Conservation (phyloP, 1,139 yeast genomes). For the Meyerozyma sp. region DNA sequence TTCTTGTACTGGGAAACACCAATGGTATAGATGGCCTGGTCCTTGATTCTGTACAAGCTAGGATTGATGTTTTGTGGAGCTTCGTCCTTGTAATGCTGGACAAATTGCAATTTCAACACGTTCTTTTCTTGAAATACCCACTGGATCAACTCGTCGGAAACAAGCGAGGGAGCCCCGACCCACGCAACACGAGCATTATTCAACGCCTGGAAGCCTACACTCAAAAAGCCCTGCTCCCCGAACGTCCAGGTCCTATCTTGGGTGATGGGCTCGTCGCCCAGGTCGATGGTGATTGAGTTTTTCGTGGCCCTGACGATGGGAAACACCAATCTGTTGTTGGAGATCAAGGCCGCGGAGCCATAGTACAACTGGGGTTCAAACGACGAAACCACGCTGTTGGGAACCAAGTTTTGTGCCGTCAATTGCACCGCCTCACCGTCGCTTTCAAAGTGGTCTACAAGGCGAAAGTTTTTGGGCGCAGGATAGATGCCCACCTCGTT, state of each 20-base stretch:
- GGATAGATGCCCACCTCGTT: constrained; percentile 82
- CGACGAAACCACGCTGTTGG: constrained; percentile 17
- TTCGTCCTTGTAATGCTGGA: constrained; percentile 47
- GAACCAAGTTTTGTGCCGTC: constrained; percentile 19
- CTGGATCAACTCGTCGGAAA: constrained; percentile 50
- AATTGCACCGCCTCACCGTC: constrained; percentile 23
- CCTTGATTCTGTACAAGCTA: constrained; percentile 65
- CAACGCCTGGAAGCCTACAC: constrained; percentile 79
- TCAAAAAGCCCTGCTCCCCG: constrained; percentile 74
- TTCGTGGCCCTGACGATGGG: constrained; percentile 70
- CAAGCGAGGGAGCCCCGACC: constrained; percentile 63
- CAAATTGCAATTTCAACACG: constrained; percentile 53
- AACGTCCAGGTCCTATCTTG: constrained; percentile 65
- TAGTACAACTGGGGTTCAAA: constrained; percentile 13
- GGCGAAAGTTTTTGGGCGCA: constrained; percentile 66
- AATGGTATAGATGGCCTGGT: constrained; percentile 58
- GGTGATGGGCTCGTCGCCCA: constrained; percentile 27
- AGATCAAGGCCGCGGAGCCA: constrained; percentile 39
- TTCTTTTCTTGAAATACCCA: constrained; percentile 78
- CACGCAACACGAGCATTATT: constrained; percentile 77
- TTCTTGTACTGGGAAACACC: constrained; percentile 60
- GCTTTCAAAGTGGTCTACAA: constrained; percentile 60
- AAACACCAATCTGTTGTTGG: constrained; percentile 53
- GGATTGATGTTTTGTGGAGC: constrained; percentile 35
- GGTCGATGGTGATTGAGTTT: constrained; percentile 56